Conservation (phyloP, 176 grass and related monocot genomes). For the Carex parvula region DNA sequence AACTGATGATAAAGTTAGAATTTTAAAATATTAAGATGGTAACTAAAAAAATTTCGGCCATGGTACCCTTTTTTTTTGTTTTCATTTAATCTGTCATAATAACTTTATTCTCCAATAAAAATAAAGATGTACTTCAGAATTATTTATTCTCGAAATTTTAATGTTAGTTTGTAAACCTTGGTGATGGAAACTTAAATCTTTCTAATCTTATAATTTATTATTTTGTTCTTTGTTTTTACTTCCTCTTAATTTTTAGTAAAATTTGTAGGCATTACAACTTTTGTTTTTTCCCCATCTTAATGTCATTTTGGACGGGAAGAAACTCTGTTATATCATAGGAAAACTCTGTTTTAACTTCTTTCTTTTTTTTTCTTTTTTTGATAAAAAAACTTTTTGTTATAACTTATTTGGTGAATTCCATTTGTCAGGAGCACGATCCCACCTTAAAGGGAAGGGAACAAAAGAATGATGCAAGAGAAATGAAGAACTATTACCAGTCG, state of each 20-base stretch:
- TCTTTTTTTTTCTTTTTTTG: background rate
- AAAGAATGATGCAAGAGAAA: constrained; percentile 85
- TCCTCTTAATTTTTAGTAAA: background rate
- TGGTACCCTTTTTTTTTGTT: background rate
- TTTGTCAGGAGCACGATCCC: constrained; percentile 64
- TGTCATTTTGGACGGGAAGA: background rate
- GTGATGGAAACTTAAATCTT: background rate
- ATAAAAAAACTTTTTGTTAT: background rate
- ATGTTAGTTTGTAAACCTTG: background rate
- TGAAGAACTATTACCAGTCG: constrained; percentile 80
- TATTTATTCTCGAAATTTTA: background rate
- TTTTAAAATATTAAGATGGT: too few species aligned
- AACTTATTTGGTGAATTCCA: constrained; percentile 11
- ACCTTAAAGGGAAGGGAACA: constrained; percentile 64
- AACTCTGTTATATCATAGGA: background rate
- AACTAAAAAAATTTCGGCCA: background rate
- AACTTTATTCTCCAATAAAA: background rate
- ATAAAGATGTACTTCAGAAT: background rate
- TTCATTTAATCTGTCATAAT: background rate
- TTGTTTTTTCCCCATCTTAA: background rate
- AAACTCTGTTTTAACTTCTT: background rate
- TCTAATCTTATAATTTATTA: background rate
- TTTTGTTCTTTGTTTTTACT: background rate
- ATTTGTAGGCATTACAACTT: background rate
- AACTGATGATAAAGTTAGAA: too few species aligned